A percentile compares a stretch with the other conserved stretches of the same genome.
These are phyloP conservation scores for Penicillium oxalicum DNA, from an alignment of 2,329 filamentous ascomycete genomes.

Conservation along the genomic window DNA sequence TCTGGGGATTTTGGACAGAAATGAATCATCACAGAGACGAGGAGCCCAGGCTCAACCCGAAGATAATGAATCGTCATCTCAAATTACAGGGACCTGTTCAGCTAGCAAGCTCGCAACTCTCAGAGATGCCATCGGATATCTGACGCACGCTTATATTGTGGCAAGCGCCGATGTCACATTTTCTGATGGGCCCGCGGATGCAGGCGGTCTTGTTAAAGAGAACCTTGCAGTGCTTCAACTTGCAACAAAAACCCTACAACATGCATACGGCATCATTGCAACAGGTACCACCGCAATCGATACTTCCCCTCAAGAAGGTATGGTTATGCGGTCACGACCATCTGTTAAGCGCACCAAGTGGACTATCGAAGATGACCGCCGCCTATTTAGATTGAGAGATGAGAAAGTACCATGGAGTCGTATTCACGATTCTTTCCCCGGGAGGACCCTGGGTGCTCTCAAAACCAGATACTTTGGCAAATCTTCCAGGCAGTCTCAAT, in stretches of 20 bases:
- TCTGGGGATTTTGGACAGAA: not conserved
- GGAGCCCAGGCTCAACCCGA: not conserved
- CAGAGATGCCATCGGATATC: not conserved
- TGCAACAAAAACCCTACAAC: conserved; percentile 3
- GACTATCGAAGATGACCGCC: not conserved
- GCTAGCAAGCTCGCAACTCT: not conserved
- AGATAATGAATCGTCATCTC: not conserved
- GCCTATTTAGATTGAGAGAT: conserved; percentile 1
- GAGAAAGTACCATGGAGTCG: not conserved
- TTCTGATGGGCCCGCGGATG: not conserved
- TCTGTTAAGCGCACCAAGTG: not conserved
- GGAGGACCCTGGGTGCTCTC: not conserved
- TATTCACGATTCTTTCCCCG: not conserved
- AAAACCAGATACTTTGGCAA: not conserved
- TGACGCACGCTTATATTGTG: not conserved
- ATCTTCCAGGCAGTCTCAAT: not conserved
- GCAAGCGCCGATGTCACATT: conserved; percentile 1
- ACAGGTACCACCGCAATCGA: conserved; percentile 1
- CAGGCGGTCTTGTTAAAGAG: not conserved
- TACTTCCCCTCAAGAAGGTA: not conserved
- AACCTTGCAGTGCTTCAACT: conserved; percentile 4
- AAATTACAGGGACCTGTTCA: not conserved
- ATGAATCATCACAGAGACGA: not conserved
- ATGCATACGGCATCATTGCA: conserved; percentile 5
- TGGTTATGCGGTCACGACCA: not conserved